A percentile compares a stretch with the other conserved stretches of the same genome.
phyloP scores from a whole-genome alignment of 257 asterid genomes.

The Fraxinus quadrangulata region DNA sequence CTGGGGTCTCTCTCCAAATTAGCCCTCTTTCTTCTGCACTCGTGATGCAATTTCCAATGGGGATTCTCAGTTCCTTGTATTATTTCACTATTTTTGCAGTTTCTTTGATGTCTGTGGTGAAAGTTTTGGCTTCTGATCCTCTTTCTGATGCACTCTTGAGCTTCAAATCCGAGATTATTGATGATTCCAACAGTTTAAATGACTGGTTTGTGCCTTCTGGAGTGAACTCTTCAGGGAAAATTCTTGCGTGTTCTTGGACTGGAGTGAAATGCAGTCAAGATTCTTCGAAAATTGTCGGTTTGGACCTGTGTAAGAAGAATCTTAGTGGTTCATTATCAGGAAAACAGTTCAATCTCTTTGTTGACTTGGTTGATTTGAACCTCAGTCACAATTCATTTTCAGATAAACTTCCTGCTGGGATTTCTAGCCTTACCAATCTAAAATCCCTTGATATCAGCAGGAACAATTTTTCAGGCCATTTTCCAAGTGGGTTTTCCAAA shows the following conservation, averaged over 20 bases:
- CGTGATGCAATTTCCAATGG: slow-evolving; percentile 77
- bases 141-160: slow-evolving; percentile 70
- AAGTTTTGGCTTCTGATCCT: slow-evolving; percentile 59
- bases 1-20: slow-evolving; percentile 36
- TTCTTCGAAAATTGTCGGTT: slow-evolving; percentile 51
- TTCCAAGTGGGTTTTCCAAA: slow-evolving; percentile 75
- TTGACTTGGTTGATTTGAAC: slow-evolving; percentile 63
- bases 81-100: slow-evolving; percentile 33
- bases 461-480: slow-evolving; percentile 85
- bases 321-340: slow-evolving; percentile 78
- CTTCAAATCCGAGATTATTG: slow-evolving; percentile 70
- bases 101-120: slow-evolving; percentile 32
- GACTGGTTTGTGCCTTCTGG: slow-evolving; percentile 64
- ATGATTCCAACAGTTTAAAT: slow-evolving; percentile 49
- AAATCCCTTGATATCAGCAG: slow-evolving; percentile 72
- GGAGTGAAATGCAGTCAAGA: slow-evolving; percentile 67
- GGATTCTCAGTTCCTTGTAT: slow-evolving; percentile 45
- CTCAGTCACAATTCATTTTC: slow-evolving; percentile 81
- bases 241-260: slow-evolving; percentile 79
- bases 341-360: slow-evolving; percentile 49
- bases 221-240: slow-evolving; percentile 31
- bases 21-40: slow-evolving; percentile 36
- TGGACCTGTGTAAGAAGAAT: slow-evolving; percentile 79
- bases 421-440: slow-evolving; percentile 62
- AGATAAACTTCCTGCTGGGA: slow-evolving; percentile 52